phyloP scores from a whole-genome alignment of 192 early-diverging fungal genomes.

The Oehlia diaphana region DNA sequence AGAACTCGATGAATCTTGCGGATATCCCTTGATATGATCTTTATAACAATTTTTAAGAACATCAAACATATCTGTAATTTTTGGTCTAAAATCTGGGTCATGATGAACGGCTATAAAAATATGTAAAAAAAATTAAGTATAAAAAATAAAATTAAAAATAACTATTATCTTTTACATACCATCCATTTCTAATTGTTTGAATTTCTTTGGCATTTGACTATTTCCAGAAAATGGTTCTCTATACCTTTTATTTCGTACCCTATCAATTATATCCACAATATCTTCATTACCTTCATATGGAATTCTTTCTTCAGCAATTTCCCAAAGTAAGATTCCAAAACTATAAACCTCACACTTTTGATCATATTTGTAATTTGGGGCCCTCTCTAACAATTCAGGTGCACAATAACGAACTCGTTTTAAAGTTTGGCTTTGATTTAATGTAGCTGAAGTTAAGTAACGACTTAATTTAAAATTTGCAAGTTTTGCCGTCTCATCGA shows the following conservation, averaged over 20 bases:
- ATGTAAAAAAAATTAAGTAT: neutral
- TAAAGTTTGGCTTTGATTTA: too few relatives aligned
- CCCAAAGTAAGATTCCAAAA: neutral
- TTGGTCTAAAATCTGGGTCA: neutral
- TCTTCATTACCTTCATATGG: neutral
- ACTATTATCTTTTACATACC: neutral
- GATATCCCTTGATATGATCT: neutral
- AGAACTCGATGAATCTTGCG: neutral
- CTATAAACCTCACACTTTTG: neutral
- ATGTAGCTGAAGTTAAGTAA: neutral
- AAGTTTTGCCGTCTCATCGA: neutral
- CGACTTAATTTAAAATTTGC: slow-evolving; percentile 24
- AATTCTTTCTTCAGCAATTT: neutral
- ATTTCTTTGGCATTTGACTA: neutral
- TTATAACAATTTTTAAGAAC: neutral
- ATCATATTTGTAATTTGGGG: neutral
- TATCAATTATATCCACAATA: neutral
- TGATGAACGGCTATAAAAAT: neutral
- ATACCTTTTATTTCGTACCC: neutral
- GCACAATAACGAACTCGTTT: neutral
- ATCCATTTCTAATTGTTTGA: neutral
- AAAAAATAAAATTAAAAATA: neutral
- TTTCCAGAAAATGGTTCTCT: neutral
- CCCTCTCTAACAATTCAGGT: neutral
- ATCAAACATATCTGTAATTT: neutral